Conservation (phyloP, 2,329 filamentous ascomycete genomes). For the Monilinia polystroma region DNA sequence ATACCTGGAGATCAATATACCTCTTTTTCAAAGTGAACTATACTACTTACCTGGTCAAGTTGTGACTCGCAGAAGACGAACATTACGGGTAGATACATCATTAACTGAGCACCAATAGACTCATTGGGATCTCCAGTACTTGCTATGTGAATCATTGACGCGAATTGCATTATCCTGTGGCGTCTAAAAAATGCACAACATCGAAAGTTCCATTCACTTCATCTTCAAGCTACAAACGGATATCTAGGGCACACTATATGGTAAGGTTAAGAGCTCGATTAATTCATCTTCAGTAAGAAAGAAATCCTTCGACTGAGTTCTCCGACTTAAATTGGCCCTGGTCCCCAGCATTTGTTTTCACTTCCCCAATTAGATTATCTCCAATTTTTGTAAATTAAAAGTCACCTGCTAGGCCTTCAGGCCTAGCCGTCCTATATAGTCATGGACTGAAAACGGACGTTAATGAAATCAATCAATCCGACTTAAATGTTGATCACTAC, state of each 20-base stretch:
- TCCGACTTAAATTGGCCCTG: too few relatives aligned
- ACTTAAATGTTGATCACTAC: background rate
- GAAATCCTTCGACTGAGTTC: background rate
- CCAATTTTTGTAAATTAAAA: too few relatives aligned
- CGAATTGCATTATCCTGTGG: background rate
- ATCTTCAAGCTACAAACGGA: background rate
- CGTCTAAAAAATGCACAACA: background rate
- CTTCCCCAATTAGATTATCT: too few relatives aligned
- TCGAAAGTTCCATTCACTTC: background rate
- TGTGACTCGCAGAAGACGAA: background rate
- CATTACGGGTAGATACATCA: background rate
- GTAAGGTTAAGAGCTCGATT: background rate
- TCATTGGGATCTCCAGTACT: background rate
- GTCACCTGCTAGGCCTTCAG: too few relatives aligned
- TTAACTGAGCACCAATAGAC: background rate
- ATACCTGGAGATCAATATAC: background rate
- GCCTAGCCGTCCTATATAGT: too few relatives aligned
- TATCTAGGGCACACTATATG: background rate
- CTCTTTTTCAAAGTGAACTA: background rate
- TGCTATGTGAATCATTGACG: background rate
- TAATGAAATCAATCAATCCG: too few relatives aligned
- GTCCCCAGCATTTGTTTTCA: too few relatives aligned
- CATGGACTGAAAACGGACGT: too few relatives aligned
- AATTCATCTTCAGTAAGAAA: background rate
- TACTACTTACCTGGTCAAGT: background rate